phyloP scores from a whole-genome alignment of 768 basidiomycete genomes.

The Boletus sp. region DNA sequence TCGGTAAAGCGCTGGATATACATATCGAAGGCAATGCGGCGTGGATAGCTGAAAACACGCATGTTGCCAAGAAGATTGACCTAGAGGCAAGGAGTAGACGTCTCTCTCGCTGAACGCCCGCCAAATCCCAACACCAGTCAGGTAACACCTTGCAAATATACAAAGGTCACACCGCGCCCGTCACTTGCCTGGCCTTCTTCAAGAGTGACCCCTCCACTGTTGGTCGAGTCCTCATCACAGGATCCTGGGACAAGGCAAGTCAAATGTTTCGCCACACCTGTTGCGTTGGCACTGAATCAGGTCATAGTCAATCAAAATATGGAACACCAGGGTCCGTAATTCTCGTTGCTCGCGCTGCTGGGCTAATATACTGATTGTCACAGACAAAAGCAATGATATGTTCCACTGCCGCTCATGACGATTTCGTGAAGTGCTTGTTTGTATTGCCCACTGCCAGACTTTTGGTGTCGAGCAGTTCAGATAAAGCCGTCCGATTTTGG shows the following conservation, averaged over 20 bases:
- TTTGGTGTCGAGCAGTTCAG: constrained; percentile 85
- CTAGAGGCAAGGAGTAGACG: constrained; percentile 55
- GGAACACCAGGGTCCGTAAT: constrained; percentile 67
- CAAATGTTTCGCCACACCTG: background rate
- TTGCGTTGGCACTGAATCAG: constrained; percentile 9
- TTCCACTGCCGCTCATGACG: constrained; percentile 74
- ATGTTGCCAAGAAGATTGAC: constrained; percentile 68
- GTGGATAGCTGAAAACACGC: constrained; percentile 89
- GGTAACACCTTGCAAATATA: constrained; percentile 76
- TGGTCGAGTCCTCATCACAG: constrained; percentile 68
- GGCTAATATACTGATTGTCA: constrained; percentile 1
- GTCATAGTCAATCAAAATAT: constrained; percentile 77
- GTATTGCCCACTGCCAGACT: constrained; percentile 65
- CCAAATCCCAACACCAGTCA: constrained; percentile 48
- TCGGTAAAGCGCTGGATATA: constrained; percentile 73
- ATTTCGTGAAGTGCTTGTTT: constrained; percentile 87
- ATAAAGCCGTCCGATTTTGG: constrained; percentile 88
- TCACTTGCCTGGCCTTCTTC: constrained; percentile 77
- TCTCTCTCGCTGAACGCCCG: constrained; percentile 7
- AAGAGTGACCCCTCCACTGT: constrained; percentile 40
- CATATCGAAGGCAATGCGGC: constrained; percentile 61
- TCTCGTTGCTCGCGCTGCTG: background rate
- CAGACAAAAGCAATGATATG: constrained; percentile 73
- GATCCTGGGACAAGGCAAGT: constrained; percentile 88
- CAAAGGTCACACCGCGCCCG: constrained; percentile 86